Evolutionary conservation across 1,284 basidiomycete species (phyloP).

Genomic region (Xerocomus alliaceus): DNA sequence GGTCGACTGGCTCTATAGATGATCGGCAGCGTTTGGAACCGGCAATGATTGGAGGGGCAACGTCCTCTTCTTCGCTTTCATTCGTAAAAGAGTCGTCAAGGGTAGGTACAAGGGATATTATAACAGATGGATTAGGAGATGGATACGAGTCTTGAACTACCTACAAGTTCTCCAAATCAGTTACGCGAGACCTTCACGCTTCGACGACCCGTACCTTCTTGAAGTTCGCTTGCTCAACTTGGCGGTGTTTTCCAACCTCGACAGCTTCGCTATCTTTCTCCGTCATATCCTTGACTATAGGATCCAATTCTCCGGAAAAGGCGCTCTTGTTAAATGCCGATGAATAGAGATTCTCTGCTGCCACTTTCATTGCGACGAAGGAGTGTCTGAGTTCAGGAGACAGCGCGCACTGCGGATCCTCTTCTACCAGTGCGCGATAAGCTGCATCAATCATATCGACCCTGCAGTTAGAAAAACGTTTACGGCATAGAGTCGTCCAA

Average conservation of each 20-base stretch:
- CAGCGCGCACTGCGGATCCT: conserved; percentile 33
- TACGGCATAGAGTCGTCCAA: conserved; percentile 53
- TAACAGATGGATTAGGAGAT: conserved; percentile 14
- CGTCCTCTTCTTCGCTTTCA: conserved; percentile 20
- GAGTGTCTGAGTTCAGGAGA: conserved; percentile 36
- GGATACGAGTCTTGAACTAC: conserved; percentile 8
- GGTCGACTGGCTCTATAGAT: conserved; percentile 7
- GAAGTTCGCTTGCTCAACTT: background rate
- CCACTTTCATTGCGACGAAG: conserved; percentile 45
- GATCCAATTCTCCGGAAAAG: conserved; percentile 37
- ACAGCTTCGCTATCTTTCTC: conserved; percentile 11
- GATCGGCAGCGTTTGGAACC: conserved; percentile 32
- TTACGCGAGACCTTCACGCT: background rate
- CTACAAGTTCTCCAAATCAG: conserved; percentile 8
- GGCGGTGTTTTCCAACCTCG: background rate
- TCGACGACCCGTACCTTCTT: conserved; percentile 10
- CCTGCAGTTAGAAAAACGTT: conserved; percentile 47
- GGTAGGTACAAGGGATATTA: conserved; percentile 4
- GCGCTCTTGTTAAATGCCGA: conserved; percentile 36
- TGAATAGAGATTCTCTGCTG: conserved; percentile 43
- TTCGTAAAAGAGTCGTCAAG: conserved; percentile 7
- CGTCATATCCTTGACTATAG: conserved; percentile 36
- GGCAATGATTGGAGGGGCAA: conserved; percentile 17
- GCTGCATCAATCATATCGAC: conserved; percentile 51
- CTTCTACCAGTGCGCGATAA: conserved; percentile 45